Conservation (phyloP, 768 basidiomycete species). For the Gymnopilus junonius region DNA sequence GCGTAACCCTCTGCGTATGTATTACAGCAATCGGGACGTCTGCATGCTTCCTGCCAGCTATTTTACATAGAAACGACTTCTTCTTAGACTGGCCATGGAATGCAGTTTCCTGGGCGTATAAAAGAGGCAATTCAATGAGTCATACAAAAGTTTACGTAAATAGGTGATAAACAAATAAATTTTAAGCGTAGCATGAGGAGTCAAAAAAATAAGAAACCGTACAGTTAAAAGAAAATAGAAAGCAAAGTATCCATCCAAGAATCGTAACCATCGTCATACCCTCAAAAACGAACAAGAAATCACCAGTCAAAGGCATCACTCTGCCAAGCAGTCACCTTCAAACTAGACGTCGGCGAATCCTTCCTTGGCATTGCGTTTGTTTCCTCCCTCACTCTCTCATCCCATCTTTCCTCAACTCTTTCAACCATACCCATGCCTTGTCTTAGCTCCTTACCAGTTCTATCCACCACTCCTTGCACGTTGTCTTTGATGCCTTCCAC, state of each 20-base stretch:
- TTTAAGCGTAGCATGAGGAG: neutral
- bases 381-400: conserved; percentile 25
- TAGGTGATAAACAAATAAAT: neutral
- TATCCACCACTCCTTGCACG: conserved; percentile 18
- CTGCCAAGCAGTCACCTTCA: conserved; percentile 27
- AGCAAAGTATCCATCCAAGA: neutral
- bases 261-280: neutral
- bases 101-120: neutral
- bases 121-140: too few species aligned
- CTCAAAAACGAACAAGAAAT: neutral
- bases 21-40: too few species aligned
- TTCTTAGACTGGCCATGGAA: neutral
- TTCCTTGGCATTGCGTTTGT: conserved; percentile 22
- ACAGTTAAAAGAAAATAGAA: neutral
- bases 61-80: too few species aligned
- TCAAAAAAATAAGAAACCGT: neutral
- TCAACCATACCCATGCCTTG: conserved; percentile 15
- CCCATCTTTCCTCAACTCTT: conserved; percentile 27
- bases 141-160: neutral
- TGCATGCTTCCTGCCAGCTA: too few species aligned
- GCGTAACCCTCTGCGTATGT: too few species aligned
- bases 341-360: neutral
- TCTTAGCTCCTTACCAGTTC: conserved; percentile 12
- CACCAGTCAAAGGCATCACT: conserved; percentile 40
- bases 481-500: conserved; percentile 23